A percentile compares a stretch with the other conserved stretches of the same genome.
Evolutionary conservation across 1,284 basidiomycete species (phyloP).

Genomic region (Cutaneotrichosporon sp.): DNA sequence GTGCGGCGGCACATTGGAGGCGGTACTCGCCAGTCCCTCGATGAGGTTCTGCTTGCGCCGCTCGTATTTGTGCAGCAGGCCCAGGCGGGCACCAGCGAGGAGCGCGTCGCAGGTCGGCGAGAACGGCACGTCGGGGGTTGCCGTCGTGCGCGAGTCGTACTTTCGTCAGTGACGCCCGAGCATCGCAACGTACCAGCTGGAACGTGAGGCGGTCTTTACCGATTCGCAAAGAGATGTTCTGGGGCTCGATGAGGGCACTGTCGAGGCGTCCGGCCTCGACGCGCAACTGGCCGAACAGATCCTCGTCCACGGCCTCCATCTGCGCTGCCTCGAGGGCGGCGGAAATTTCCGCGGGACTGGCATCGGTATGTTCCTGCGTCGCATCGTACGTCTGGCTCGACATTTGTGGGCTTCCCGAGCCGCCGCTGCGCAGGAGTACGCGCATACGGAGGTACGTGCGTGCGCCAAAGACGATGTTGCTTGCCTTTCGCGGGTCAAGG

Average conservation of each 20-base stretch:
- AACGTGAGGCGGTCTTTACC: slow-evolving; percentile 30
- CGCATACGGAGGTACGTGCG: slow-evolving; percentile 29
- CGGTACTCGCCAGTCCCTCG: background rate
- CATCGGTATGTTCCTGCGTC: background rate
- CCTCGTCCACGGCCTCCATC: slow-evolving; percentile 45
- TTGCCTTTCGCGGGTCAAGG: slow-evolving; percentile 33
- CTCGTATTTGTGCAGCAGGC: slow-evolving; percentile 29
- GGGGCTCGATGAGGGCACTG: slow-evolving; percentile 19
- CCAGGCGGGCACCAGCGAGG: slow-evolving; percentile 26
- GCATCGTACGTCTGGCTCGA: slow-evolving; percentile 11
- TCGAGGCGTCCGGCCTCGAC: slow-evolving; percentile 22
- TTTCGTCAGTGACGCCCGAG: slow-evolving; percentile 4
- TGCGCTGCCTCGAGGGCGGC: slow-evolving; percentile 35
- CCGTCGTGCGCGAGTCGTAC: slow-evolving; percentile 29
- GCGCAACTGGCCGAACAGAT: slow-evolving; percentile 39
- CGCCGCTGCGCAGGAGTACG: slow-evolving; percentile 16
- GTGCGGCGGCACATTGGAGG: background rate
- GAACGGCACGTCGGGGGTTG: background rate
- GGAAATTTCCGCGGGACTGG: slow-evolving; percentile 11
- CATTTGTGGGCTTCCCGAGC: background rate
- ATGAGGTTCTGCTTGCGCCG: slow-evolving; percentile 31
- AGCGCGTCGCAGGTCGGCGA: slow-evolving; percentile 33
- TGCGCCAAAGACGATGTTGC: slow-evolving; percentile 31
- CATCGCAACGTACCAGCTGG: slow-evolving; percentile 25
- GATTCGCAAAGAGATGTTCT: slow-evolving; percentile 18